Percentiles rank a stretch among this genome's conserved stretches.
Conservation (phyloP, 169 alveolate species). For the Cryptosporidium canis region DNA sequence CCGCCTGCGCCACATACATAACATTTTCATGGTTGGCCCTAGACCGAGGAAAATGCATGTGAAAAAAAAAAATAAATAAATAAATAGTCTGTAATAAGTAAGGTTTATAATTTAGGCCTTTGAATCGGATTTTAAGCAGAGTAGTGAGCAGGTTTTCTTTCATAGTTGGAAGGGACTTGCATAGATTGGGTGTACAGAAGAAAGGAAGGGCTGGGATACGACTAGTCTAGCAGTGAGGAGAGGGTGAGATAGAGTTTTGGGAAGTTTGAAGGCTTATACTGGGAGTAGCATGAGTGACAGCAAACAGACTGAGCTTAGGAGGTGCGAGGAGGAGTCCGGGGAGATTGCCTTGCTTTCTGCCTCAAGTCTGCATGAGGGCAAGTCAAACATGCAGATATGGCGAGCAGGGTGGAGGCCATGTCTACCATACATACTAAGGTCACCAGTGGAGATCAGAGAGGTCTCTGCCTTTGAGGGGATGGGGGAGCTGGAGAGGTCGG, state of each 20-base stretch:
- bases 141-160: background rate
- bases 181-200: background rate
- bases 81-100: background rate
- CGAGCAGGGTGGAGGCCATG: conserved; percentile 59
- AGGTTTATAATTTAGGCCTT: background rate
- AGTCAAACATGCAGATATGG: conserved; percentile 36
- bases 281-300: background rate
- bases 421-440: conserved; percentile 39
- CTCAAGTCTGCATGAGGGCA: conserved; percentile 20
- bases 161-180: background rate
- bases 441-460: conserved; percentile 21
- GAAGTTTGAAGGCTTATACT: background rate
- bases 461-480: conserved; percentile 11
- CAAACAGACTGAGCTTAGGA: conserved; percentile 28
- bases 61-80: background rate
- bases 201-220: too few relatives aligned
- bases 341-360: conserved; percentile 5
- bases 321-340: conserved; percentile 4
- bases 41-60: conserved; percentile 36
- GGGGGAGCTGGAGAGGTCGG: background rate
- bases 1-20: conserved; percentile 42
- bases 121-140: background rate
- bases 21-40: conserved; percentile 15
- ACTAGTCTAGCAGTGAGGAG: too few relatives aligned
- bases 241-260: too few relatives aligned